phyloP scores from a whole-genome alignment of 441 rosid species.

The Flueggea neowawraea region DNA sequence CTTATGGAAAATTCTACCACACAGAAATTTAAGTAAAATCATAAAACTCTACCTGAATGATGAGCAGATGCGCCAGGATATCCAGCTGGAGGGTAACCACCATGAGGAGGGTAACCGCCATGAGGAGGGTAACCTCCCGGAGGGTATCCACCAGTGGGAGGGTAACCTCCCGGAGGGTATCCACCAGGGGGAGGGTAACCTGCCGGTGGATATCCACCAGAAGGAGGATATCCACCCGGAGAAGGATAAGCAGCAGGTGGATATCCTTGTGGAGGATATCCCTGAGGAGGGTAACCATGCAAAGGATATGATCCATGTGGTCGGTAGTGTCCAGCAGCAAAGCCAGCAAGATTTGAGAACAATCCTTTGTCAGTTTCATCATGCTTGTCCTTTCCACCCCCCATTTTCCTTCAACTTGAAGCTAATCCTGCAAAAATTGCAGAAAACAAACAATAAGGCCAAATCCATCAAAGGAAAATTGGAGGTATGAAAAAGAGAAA shows the following conservation, averaged over 20 bases:
- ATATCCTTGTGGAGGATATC: conserved; percentile 19
- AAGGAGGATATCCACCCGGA: conserved; percentile 14
- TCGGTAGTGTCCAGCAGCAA: conserved; percentile 43
- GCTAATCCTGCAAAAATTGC: conserved; percentile 14
- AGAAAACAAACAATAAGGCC: neutral
- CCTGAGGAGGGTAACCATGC: conserved; percentile 39
- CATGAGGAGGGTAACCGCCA: neutral
- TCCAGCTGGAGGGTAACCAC: conserved; percentile 32
- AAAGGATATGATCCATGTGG: conserved; percentile 22
- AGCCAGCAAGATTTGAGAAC: conserved; percentile 59
- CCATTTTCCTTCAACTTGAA: conserved; percentile 44
- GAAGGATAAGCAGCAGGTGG: conserved; percentile 20
- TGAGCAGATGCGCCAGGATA: conserved; percentile 53
- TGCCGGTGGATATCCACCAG: conserved; percentile 32
- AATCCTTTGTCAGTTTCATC: conserved; percentile 57
- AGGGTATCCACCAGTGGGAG: conserved; percentile 21
- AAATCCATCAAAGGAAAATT: conserved; percentile 2
- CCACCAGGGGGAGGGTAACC: conserved; percentile 12
- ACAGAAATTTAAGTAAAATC: neutral
- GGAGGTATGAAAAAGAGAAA: neutral
- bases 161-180: conserved; percentile 15
- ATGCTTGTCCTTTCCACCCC: conserved; percentile 38
- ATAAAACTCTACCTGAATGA: conserved; percentile 34
- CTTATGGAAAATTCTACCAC: neutral
- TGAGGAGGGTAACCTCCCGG: conserved; percentile 11